Percentiles rank a stretch among this genome's conserved stretches.
Conservation (phyloP, 2,329 filamentous ascomycete species). For the Apiospora arundinis region DNA sequence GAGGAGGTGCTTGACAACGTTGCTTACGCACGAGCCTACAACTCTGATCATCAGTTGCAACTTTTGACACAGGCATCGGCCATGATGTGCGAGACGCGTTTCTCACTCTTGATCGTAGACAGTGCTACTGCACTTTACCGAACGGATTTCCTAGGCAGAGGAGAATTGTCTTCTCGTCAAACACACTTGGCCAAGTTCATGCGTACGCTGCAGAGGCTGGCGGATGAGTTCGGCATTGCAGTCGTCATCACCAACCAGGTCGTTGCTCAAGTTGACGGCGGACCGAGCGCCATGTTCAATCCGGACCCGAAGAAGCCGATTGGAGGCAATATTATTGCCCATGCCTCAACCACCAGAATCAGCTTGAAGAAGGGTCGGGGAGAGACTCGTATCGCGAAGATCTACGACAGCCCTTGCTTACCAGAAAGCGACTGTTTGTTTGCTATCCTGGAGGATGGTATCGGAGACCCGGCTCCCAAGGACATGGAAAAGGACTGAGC, state of each 20-base stretch:
- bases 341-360: conserved; percentile 92
- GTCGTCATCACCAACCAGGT: conserved; percentile 99
- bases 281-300: conserved; percentile 97
- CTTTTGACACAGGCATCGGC: conserved; percentile 92
- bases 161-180: conserved; percentile 93
- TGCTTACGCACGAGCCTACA: conserved; percentile 96
- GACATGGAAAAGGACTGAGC: conserved; percentile 77
- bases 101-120: conserved; percentile 94
- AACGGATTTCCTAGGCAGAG: conserved; percentile 96
- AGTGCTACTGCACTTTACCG: conserved; percentile 94
- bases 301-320: conserved; percentile 99
- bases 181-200: conserved; percentile 89
- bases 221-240: conserved; percentile 89
- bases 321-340: conserved; percentile 97
- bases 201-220: conserved; percentile 79
- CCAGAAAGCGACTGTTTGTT: conserved; percentile 97
- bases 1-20: conserved; percentile 99
- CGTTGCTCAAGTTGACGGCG: conserved; percentile 96
- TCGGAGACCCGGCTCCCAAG: conserved; percentile 94
- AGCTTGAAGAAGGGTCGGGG: conserved; percentile 94
- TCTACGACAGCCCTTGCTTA: conserved; percentile 96
- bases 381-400: conserved; percentile 97
- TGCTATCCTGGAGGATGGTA: conserved; percentile 96
- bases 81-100: conserved; percentile 99
- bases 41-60: conserved; percentile 96